Base-by-base conservation (phyloP, 768 basidiomycete genomes). In the Phlegmacium glaucopus region DNA sequence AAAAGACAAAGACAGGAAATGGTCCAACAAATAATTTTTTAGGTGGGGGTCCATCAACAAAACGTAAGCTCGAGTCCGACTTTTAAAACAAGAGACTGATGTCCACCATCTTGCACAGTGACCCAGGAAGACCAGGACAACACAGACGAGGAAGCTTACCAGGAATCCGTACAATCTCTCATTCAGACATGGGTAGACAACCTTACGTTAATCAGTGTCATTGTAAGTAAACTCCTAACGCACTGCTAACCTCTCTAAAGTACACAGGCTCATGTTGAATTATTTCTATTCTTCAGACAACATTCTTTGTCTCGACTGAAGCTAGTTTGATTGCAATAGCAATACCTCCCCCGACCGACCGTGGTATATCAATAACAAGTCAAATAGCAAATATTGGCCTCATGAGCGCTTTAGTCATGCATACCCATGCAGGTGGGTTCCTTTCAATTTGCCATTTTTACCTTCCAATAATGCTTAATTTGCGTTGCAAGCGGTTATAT, bases 141-240 rank as follows among this genome's bases (percentile, higher is more conserved):
- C 7, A 63, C 58, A 18, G 82, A 83, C 47, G 75, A 75, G 7
- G 61, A 70, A 47, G 71, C 69, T 10, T 64, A 69, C 32, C 66
- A 64, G 52, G 68, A 71, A 42, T 78, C 74, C 3, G 67, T 75
- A 66, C 71, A 62, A 41, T 75, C 78, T 35, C 68, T 82, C 3
- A 69, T 79, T n/a, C 72, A 74, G 53, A 77, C 78, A 4, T 83
- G 82, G 82, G 75, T 78, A 69, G 81, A 83, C 49, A 68, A 80
- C 35, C 68, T 83, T 36, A 79, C 82, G 62, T 64, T 83, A 9
- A 80, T 83, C 60, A 76, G 71, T 34, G 72, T 83, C 28, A 79
- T 82, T 42, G 81, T 80, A 39, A 56, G 78, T 65, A 22, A 25
- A 13, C 46, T 11, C 22, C 22, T 5, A 22, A 22, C 22, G 22